Evolutionary conservation across 345 rosid genomes (phyloP).

Genomic region (Brassica rapa): DNA sequence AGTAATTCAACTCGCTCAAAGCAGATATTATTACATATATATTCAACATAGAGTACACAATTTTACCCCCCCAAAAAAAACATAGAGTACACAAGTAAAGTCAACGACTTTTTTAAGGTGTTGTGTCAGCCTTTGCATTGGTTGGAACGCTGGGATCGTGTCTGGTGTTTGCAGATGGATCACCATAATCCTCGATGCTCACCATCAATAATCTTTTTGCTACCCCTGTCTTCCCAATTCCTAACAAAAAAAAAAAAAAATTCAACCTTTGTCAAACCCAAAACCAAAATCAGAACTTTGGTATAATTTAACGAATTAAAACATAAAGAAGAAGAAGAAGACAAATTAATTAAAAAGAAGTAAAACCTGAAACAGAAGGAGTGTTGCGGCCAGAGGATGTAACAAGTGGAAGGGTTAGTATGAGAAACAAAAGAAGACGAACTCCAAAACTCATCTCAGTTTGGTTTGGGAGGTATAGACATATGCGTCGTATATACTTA

Average conservation of each 20-base stretch:
- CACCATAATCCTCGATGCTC: constrained; percentile 34
- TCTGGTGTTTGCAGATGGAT: constrained; percentile 38
- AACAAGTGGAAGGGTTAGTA: constrained; percentile 30
- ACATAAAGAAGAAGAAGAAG: neutral
- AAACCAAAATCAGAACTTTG: constrained; percentile 1
- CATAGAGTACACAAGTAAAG: constrained; percentile 5
- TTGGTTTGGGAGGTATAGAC: constrained; percentile 16
- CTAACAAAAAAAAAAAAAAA: constrained; percentile 20
- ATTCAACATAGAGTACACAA: neutral
- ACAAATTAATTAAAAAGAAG: neutral
- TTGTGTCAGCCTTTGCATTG: constrained; percentile 15
- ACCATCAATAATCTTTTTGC: constrained; percentile 19
- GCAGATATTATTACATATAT: neutral
- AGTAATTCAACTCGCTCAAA: neutral
- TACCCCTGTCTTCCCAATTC: neutral
- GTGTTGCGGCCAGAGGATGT: constrained; percentile 27
- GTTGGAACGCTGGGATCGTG: constrained; percentile 36
- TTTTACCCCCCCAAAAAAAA: too few relatives aligned
- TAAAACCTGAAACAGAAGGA: constrained; percentile 32
- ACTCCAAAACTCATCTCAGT: constrained; percentile 23
- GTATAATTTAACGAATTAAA: neutral
- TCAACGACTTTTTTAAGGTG: constrained; percentile 21
- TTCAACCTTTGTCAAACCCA: neutral
- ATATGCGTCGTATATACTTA: neutral
- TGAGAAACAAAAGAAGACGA: constrained; percentile 29